phyloP scores from a whole-genome alignment of 2,329 filamentous ascomycete genomes.

The Botrytis porri region DNA sequence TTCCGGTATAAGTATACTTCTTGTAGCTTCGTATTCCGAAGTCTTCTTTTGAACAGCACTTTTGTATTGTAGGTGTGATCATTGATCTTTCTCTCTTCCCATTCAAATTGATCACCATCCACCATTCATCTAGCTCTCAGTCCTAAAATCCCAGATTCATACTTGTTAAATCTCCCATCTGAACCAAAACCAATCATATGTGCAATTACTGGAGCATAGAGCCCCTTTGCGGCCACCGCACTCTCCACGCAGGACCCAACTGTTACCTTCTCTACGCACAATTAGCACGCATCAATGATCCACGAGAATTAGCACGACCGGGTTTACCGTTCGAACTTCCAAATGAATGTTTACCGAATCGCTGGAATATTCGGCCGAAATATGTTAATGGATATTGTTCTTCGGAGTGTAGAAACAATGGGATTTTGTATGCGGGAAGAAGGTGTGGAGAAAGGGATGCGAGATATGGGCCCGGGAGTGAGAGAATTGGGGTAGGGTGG shows the following conservation, averaged over 20 bases:
- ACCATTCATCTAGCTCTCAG: background rate
- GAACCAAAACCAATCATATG: slow-evolving; percentile 24
- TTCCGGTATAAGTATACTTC: slow-evolving; percentile 11
- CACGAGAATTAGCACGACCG: slow-evolving; percentile 23
- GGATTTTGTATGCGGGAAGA: slow-evolving; percentile 21
- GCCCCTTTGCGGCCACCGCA: slow-evolving; percentile 34
- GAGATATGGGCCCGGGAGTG: slow-evolving; percentile 33
- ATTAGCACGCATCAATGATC: slow-evolving; percentile 37
- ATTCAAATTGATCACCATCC: slow-evolving; percentile 19
- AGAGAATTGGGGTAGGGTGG: slow-evolving; percentile 38
- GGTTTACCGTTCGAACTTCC: slow-evolving; percentile 34
- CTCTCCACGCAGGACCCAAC: slow-evolving; percentile 33
- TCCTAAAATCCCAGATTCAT: background rate
- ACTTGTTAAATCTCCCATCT: background rate
- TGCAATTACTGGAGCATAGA: slow-evolving; percentile 35
- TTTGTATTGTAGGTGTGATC: background rate
- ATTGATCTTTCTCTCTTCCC: background rate
- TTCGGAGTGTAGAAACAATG: slow-evolving; percentile 37
- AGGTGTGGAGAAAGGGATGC: slow-evolving; percentile 34
- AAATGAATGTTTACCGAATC: slow-evolving; percentile 30
- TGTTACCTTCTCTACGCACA: slow-evolving; percentile 37
- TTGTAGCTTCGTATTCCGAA: slow-evolving; percentile 1
- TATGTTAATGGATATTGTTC: slow-evolving; percentile 30
- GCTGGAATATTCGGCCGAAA: slow-evolving; percentile 27
- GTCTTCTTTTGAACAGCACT: background rate